Percentiles rank a stretch among this genome's conserved stretches.
Conservation (phyloP, 768 basidiomycete species). For the Lactarius sanguifluus region DNA sequence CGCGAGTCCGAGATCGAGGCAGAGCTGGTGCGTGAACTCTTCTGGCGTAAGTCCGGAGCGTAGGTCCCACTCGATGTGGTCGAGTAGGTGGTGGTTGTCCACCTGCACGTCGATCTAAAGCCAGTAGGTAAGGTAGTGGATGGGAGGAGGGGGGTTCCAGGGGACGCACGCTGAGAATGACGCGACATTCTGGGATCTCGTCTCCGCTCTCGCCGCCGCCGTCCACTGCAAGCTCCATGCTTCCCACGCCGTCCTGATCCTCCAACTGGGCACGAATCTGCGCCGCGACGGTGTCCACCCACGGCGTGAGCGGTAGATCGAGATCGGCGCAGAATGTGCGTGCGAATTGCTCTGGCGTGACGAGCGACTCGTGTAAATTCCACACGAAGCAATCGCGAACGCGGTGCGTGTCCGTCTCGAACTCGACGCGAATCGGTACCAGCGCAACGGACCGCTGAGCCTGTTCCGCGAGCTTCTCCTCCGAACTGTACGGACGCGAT, state of each 20-base stretch:
- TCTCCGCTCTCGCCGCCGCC: conserved; percentile 49
- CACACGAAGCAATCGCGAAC: conserved; percentile 95
- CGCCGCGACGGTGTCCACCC: conserved; percentile 76
- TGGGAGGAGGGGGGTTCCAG: not conserved
- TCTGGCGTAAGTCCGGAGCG: conserved; percentile 89
- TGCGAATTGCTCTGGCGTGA: conserved; percentile 85
- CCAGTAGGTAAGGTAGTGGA: conserved; percentile 16
- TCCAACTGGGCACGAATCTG: conserved; percentile 91
- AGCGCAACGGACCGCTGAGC: conserved; percentile 56
- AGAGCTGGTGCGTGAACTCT: conserved; percentile 75
- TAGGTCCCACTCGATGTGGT: conserved; percentile 99
- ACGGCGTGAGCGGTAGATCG: conserved; percentile 63
- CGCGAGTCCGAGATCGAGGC: conserved; percentile 80
- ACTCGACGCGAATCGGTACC: conserved; percentile 92
- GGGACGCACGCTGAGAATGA: conserved; percentile 68
- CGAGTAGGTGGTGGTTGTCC: conserved; percentile 83
- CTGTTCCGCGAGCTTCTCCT: conserved; percentile 62
- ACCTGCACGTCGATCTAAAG: conserved; percentile 96
- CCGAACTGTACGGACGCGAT: conserved; percentile 46
- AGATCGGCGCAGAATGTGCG: conserved; percentile 85
- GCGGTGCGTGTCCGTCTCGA: conserved; percentile 88
- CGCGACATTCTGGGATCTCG: conserved; percentile 71
- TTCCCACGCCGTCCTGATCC: conserved; percentile 80
- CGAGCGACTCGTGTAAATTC: conserved; percentile 87
- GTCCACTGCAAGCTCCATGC: conserved; percentile 71